Base-by-base conservation (phyloP, 140 eudicot species). In the Artemisia princeps region DNA sequence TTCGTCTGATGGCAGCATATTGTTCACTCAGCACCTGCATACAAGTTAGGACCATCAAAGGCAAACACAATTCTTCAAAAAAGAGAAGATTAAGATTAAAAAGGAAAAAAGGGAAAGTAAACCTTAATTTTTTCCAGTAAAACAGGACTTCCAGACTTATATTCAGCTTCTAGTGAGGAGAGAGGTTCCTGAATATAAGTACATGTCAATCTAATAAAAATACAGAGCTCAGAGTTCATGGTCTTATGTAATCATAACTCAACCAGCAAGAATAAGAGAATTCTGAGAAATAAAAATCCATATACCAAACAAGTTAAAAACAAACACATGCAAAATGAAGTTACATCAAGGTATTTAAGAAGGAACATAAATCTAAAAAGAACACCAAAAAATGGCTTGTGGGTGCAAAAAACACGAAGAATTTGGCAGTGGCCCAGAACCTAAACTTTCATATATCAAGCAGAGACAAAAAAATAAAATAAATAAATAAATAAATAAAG, bases 1-100 rank as follows among this genome's bases (percentile, higher is more conserved):
- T 84, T 69, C 97, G 80, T 74, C 97, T 90, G 54, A 90, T 87
- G 52, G 83, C 97, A 69, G 84, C 82, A 76, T 82, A 90, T 74
- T 84, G 71, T 67, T 82, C 76, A 17, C 68, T 81, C 67, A 90
- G 86, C 67, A 84, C 77, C 97, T 90, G 77, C 69, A 72, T 26
- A 45, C 67, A 62, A 45, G 68, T 60, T 65, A 10, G 45, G 14
- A 59, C 44, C 71, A 20, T 40, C 42, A 42, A 62, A 67, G 26
- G 1, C 13, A 62, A 33, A 71, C 3, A n/a, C 10, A 12, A 69
- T 48, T n/a, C 58, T 68, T 19, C 45, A 66, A 64, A 28, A 13
- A 28, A 76, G 4, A 40, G 9, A n/a, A 23, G 13, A 52, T 23
- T 53, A 74, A 19, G 22, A 63, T n/a, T 57, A 48, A 16, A 33